These are phyloP conservation scores for Astrothelium subdiscretum DNA, from an alignment of 495 filamentous ascomycete species.

Conservation along the genomic window DNA sequence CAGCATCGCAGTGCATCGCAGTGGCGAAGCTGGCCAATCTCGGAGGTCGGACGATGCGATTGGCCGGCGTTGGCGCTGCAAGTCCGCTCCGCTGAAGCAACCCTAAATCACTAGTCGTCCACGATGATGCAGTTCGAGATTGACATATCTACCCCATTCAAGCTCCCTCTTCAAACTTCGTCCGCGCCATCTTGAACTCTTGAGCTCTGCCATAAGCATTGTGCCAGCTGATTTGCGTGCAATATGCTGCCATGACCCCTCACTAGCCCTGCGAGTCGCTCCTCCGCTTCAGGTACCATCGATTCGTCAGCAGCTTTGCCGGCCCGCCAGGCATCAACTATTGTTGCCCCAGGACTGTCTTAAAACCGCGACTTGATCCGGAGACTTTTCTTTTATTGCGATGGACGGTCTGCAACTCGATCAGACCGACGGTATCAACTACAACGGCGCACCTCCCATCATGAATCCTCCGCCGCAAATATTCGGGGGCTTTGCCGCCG, in stretches of 20 bases:
- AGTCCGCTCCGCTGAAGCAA: not conserved
- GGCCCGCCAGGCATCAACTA: not conserved
- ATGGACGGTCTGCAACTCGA: not conserved
- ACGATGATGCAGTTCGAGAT: not conserved
- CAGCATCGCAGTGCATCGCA: not conserved
- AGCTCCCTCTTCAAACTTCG: not conserved
- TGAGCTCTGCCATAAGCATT: not conserved
- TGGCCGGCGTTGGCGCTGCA: not conserved
- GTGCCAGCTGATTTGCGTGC: not conserved
- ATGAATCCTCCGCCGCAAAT: slow-evolving; percentile 60
- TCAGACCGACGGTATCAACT: slow-evolving; percentile 5
- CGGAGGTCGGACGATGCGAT: not conserved
- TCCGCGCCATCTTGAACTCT: not conserved
- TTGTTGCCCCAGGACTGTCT: not conserved
- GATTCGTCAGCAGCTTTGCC: not conserved
- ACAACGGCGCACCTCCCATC: slow-evolving; percentile 34
- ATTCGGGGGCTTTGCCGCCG: slow-evolving; percentile 50
- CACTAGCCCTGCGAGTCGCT: not conserved
- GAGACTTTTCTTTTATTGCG: too few relatives aligned
- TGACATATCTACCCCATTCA: not conserved
- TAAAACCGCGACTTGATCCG: not conserved
- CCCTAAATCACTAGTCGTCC: not conserved
- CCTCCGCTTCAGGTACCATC: not conserved
- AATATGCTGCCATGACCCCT: not conserved
- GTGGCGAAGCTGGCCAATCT: not conserved